These are phyloP conservation scores for Aspergillus versicolor DNA, from an alignment of 2,329 filamentous ascomycete genomes.

Conservation along the genomic window DNA sequence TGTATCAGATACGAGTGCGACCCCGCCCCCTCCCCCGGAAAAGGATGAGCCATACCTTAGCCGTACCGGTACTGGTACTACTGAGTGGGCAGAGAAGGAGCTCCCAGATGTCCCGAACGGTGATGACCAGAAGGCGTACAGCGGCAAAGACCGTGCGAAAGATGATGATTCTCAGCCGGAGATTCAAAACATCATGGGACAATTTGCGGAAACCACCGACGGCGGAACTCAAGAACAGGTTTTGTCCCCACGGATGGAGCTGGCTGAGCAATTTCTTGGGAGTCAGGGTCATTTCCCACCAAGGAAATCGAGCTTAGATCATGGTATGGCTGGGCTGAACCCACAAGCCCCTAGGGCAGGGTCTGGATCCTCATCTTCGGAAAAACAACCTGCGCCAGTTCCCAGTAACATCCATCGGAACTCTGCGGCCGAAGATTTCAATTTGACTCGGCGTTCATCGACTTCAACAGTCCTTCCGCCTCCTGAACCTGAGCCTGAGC, in stretches of 20 bases:
- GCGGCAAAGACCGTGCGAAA: constrained; percentile 60
- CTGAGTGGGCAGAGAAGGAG: constrained; percentile 39
- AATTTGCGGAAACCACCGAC: constrained; percentile 75
- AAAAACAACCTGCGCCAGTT: constrained; percentile 25
- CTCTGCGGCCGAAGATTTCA: constrained; percentile 25
- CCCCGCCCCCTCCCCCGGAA: constrained; percentile 50
- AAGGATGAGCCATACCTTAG: constrained; percentile 54
- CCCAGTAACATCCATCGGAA: constrained; percentile 27
- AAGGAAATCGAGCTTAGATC: constrained; percentile 82
- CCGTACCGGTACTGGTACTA: constrained; percentile 34
- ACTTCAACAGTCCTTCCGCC: constrained; percentile 57
- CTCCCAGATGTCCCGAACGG: constrained; percentile 36
- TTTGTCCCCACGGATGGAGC: constrained; percentile 84
- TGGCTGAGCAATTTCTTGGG: constrained; percentile 75
- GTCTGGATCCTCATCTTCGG: constrained; percentile 17
- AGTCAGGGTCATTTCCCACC: constrained; percentile 70
- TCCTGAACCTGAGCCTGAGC: constrained; percentile 75
- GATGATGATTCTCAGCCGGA: constrained; percentile 74
- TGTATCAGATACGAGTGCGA: constrained; percentile 17
- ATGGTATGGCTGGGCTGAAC: constrained; percentile 49
- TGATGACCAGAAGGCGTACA: constrained; percentile 40
- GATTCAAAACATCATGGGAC: constrained; percentile 97
- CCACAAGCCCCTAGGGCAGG: constrained; percentile 23
- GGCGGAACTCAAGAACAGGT: constrained; percentile 77
- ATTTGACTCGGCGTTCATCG: constrained; percentile 32